Evolutionary conservation across 108 stramenopile species (phyloP), one percentile per base, ranked within the genome.

Genomic region (Conticribra guillardii): DNA sequence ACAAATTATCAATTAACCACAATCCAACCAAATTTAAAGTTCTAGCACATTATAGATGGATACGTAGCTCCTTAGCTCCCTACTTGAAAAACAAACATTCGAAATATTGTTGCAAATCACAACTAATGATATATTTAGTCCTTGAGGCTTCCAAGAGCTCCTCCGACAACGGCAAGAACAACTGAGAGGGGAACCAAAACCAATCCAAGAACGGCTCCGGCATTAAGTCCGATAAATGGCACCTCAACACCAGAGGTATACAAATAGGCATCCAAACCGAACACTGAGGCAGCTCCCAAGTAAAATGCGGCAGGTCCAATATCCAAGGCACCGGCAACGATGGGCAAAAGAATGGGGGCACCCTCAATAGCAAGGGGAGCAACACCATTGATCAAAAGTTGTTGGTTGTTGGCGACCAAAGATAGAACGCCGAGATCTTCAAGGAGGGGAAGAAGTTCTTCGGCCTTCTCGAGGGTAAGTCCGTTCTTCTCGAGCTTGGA

Each of bases 331-430:
- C 87, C 88, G 16, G 89, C 86, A 26, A 93, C 75, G 41, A 90
- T 59, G 30, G 92, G 92, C 37, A 93, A 58, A 27, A 90, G 74
- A 46, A 93, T 51, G 47, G 92, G 92, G 34, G 92, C 92, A 64
- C 85, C 85, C 81, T 93, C 92, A 21, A 93, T 71, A 37, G 89
- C 73, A 24, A 90, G 56, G 46, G 89, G 89, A 30, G 92, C 92
- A 27, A 86, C 82, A 30, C 81, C 74, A 72, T 93, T 93, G 70
- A 93, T 80, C 60, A 93, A 60, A 45, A 93, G 79, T 77, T 93
- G 92, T 75, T 93, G 92, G 77, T 93, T 93, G 80, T 89, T 90
- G 30, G 82, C 92, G n/a, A 84, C 87, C 37, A 90, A 53, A 47
- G 76, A 78, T 71, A 93, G 79, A 22, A 84, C 61, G 32, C 89